Conservation (phyloP, 768 basidiomycete genomes). For the Collybia nuda region DNA sequence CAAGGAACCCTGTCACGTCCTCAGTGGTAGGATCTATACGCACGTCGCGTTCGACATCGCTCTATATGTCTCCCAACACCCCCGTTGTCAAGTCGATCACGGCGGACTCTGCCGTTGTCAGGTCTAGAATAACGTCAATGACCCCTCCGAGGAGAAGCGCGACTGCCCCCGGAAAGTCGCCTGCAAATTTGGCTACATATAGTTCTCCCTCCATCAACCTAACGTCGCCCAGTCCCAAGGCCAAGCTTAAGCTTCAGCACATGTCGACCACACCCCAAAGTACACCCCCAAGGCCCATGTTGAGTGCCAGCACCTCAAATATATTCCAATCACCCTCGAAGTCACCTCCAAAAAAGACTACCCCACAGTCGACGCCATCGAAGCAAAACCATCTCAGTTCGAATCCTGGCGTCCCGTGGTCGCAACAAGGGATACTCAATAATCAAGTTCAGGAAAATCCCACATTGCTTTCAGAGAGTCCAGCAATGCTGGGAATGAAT, state of each 20-base stretch:
- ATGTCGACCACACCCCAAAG: constrained; percentile 25
- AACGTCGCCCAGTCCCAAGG: constrained; percentile 39
- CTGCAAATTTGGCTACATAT: constrained; percentile 17
- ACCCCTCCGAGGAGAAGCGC: constrained; percentile 31
- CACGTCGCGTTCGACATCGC: constrained; percentile 19
- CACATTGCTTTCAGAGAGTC: constrained; percentile 6
- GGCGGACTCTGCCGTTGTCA: constrained; percentile 9
- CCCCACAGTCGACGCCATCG: constrained; percentile 11
- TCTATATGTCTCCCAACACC: constrained; percentile 12
- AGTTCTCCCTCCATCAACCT: constrained; percentile 36
- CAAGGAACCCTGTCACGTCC: constrained; percentile 26
- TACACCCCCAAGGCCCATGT: constrained; percentile 25
- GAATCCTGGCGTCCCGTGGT: constrained; percentile 9
- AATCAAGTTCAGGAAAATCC: background rate
- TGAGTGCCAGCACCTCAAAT: background rate
- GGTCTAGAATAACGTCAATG: constrained; percentile 45
- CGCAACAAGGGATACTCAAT: constrained; percentile 6
- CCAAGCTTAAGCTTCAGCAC: constrained; percentile 23
- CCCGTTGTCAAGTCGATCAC: constrained; percentile 16
- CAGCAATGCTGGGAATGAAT: constrained; percentile 9
- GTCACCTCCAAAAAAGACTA: constrained; percentile 3
- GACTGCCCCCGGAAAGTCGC: constrained; percentile 24
- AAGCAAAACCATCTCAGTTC: constrained; percentile 3
- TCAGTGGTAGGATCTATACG: constrained; percentile 24
- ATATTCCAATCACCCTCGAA: constrained; percentile 8